Evolutionary conservation across 257 asterid species (phyloP).

Genomic region (Parsonsia alboflavescens): DNA sequence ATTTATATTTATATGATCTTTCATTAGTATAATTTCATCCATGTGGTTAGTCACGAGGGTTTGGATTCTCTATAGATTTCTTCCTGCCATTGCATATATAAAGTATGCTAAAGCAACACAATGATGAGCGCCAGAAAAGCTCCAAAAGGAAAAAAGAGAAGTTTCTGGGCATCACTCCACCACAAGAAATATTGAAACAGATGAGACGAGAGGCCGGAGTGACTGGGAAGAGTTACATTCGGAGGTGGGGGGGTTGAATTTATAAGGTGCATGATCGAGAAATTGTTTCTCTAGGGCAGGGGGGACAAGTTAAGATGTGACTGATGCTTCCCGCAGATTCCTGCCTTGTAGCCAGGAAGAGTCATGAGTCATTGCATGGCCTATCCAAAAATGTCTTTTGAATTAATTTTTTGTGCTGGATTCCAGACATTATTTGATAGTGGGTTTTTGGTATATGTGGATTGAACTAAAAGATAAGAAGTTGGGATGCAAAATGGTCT

Average conservation of each 20-base stretch:
- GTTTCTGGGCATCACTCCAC: not conserved
- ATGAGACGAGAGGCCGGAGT: not conserved
- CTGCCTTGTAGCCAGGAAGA: not conserved
- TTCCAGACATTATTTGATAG: conserved; percentile 54
- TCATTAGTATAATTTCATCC: no score
- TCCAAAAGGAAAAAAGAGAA: not conserved
- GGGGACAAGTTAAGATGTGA: conserved; percentile 6
- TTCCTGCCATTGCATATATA: no score
- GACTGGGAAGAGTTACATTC: not conserved
- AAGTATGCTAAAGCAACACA: not conserved
- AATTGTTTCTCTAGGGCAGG: not conserved
- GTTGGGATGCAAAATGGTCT: conserved; percentile 24
- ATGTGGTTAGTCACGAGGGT: no score
- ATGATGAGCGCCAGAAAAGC: not conserved
- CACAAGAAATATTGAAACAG: no score
- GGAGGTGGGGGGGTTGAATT: not conserved
- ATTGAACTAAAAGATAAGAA: conserved; percentile 38
- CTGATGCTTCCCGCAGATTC: not conserved
- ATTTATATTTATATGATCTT: no score
- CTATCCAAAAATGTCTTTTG: conserved; percentile 24
- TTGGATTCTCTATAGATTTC: no score
- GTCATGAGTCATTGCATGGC: conserved; percentile 4
- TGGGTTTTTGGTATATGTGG: conserved; percentile 56
- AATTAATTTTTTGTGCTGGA: conserved; percentile 28
- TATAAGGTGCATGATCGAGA: no score